Conservation (phyloP, 257 asterid species). For the Rauvolfia tetraphylla region DNA sequence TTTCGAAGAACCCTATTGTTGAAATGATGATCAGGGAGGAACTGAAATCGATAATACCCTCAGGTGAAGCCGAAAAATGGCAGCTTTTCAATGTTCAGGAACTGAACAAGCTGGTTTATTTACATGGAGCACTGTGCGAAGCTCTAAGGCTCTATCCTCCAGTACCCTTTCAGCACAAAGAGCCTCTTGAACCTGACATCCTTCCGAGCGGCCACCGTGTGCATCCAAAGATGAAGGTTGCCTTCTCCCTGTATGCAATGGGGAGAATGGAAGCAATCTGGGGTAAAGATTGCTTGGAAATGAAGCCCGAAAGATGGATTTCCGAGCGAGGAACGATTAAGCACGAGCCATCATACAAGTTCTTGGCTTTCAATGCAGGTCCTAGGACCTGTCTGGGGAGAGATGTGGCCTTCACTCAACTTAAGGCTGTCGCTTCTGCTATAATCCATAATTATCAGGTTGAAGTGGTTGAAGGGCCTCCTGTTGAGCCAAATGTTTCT, state of each 20-base stretch:
- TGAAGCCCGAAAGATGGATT: constrained; percentile 75
- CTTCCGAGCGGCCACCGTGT: constrained; percentile 63
- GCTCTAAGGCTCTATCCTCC: constrained; percentile 62
- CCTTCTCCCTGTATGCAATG: constrained; percentile 58
- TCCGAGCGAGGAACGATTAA: constrained; percentile 51
- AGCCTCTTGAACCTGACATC: constrained; percentile 32
- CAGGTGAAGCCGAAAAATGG: constrained; percentile 19
- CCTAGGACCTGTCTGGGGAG: constrained; percentile 72
- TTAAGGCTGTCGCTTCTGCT: constrained; percentile 53
- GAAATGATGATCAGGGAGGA: constrained; percentile 50
- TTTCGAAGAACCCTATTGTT: constrained; percentile 42
- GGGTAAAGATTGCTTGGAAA: constrained; percentile 59
- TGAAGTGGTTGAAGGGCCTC: constrained; percentile 39
- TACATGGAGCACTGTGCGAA: constrained; percentile 62
- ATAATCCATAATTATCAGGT: constrained; percentile 45
- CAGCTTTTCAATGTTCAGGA: constrained; percentile 36
- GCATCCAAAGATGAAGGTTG: constrained; percentile 43
- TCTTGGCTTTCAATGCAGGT: constrained; percentile 70
- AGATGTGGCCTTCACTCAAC: constrained; percentile 57
- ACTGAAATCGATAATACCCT: constrained; percentile 19
- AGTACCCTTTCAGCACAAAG: constrained; percentile 65
- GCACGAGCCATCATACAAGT: constrained; percentile 71
- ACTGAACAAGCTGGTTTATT: constrained; percentile 37
- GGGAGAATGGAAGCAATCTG: constrained; percentile 60
- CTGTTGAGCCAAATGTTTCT: constrained; percentile 47